These are phyloP conservation scores for Hypomontagnella monticulosa DNA, from an alignment of 495 filamentous ascomycete genomes.

Conservation along the genomic window DNA sequence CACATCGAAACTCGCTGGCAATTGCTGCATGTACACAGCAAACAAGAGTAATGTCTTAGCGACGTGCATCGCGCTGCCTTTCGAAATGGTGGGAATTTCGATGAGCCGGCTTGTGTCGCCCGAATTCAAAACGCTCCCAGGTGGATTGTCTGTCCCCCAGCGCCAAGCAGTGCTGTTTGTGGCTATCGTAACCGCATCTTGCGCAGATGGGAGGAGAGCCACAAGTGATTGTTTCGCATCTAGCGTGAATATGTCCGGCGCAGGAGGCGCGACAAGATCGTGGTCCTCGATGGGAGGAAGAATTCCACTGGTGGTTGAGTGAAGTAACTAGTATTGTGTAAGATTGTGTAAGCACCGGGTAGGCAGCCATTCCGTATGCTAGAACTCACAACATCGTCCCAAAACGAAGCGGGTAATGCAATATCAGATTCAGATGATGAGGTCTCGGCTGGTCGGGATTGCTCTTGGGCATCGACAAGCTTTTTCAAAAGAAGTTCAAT, in stretches of 20 bases:
- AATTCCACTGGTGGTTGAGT: not conserved
- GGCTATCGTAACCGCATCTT: slow-evolving; percentile 15
- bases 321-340: not conserved
- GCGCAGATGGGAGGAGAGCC: slow-evolving; percentile 2
- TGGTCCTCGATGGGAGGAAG: not conserved
- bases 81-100: not conserved
- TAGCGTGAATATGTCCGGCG: not conserved
- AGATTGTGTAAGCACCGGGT: not conserved
- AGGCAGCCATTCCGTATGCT: not conserved
- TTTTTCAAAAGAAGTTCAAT: slow-evolving; percentile 1
- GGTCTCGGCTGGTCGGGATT: not conserved
- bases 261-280: not conserved
- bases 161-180: slow-evolving; percentile 13
- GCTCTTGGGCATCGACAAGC: not conserved
- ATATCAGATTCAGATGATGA: not conserved
- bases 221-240: slow-evolving; percentile 2
- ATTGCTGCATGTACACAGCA: slow-evolving; percentile 19
- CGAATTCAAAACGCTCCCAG: slow-evolving; percentile 3
- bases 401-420: not conserved
- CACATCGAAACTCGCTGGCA: slow-evolving; percentile 6
- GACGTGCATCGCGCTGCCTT: slow-evolving; percentile 5
- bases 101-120: not conserved
- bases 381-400: slow-evolving; percentile 3
- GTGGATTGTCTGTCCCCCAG: slow-evolving; percentile 12
- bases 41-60: slow-evolving; percentile 4